These are phyloP conservation scores for Saccharomycopsis amapae DNA, from an alignment of 805 yeast species.

Conservation along the genomic window DNA sequence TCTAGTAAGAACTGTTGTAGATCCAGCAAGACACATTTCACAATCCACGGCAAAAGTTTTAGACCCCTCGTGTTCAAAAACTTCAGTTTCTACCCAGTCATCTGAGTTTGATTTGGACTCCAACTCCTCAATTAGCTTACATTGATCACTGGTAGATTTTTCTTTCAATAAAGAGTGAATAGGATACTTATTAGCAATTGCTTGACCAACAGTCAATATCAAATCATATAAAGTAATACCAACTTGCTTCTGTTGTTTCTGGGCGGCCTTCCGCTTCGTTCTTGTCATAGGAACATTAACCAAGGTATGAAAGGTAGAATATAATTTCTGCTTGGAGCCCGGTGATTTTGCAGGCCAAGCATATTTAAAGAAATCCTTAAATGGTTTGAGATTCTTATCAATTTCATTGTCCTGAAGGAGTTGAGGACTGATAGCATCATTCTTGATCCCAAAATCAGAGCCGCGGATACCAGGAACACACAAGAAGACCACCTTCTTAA, in stretches of 20 bases:
- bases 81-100: slow-evolving; percentile 47
- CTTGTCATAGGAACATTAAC: slow-evolving; percentile 50
- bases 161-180: slow-evolving; percentile 34
- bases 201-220: slow-evolving; percentile 40
- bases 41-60: slow-evolving; percentile 81
- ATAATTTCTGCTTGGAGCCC: slow-evolving; percentile 53
- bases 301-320: slow-evolving; percentile 49
- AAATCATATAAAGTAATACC: slow-evolving; percentile 46
- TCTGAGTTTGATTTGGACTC: slow-evolving; percentile 1
- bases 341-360: slow-evolving; percentile 53
- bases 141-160: background rate
- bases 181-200: slow-evolving; percentile 51
- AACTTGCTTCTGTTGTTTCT: slow-evolving; percentile 21
- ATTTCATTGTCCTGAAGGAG: slow-evolving; percentile 23
- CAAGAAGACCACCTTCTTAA: slow-evolving; percentile 51
- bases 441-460: slow-evolving; percentile 35
- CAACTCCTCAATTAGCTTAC: background rate
- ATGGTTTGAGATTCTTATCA: slow-evolving; percentile 19
- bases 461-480: slow-evolving; percentile 59
- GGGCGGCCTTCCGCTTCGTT: slow-evolving; percentile 19
- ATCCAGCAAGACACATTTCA: slow-evolving; percentile 74
- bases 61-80: slow-evolving; percentile 50
- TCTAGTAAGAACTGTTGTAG: slow-evolving; percentile 66
- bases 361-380: slow-evolving; percentile 35
- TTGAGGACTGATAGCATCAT: too few species aligned